phyloP scores from a whole-genome alignment of 345 rosid species.

The Eucalyptus victrix region DNA sequence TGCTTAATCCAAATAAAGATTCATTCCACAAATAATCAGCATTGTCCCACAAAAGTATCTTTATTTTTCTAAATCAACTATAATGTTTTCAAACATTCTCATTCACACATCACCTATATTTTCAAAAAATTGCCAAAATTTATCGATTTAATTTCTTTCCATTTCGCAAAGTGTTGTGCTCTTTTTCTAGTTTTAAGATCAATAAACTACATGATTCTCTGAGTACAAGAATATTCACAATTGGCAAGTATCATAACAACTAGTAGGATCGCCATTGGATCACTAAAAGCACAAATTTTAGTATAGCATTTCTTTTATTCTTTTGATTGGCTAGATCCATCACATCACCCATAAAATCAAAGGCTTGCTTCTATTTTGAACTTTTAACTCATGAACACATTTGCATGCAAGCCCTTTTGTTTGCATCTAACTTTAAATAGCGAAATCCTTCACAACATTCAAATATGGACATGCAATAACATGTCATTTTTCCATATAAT shows the following conservation, averaged over 20 bases:
- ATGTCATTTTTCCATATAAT: background rate
- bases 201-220: fast-evolving
- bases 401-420: fast-evolving
- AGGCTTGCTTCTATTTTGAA: background rate
- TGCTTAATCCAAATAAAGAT: background rate
- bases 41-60: background rate
- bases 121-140: too few species aligned
- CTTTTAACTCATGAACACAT: background rate
- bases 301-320: background rate
- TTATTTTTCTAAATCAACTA: background rate
- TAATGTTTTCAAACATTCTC: background rate
- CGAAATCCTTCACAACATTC: background rate
- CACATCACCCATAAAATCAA: background rate
- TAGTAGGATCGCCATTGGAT: fast-evolving
- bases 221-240: background rate
- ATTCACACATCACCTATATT: background rate
- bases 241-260: background rate
- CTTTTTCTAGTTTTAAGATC: background rate
- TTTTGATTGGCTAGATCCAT: background rate
- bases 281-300: background rate
- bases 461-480: background rate
- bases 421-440: background rate
- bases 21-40: background rate
- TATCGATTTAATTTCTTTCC: background rate
- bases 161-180: fast-evolving